phyloP scores from a whole-genome alignment of 148 eudicot species.

The Agrostemma githago region DNA sequence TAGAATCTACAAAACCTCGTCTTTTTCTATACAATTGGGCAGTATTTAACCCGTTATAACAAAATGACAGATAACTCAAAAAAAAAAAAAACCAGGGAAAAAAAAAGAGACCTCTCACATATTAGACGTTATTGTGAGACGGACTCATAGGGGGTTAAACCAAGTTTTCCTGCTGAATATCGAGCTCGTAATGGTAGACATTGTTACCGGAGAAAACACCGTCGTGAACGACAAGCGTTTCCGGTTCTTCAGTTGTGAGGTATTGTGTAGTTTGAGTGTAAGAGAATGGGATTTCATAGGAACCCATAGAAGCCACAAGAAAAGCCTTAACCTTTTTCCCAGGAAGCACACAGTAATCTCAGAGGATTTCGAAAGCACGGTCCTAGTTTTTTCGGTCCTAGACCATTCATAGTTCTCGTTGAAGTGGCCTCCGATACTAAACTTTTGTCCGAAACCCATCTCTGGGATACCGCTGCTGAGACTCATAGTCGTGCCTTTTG shows the following conservation, averaged over 20 bases:
- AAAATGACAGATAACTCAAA: too few species aligned
- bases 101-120: too few species aligned
- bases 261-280: neutral
- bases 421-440: neutral
- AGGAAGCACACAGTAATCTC: neutral
- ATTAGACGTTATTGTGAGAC: too few species aligned
- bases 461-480: neutral
- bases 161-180: too few species aligned
- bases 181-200: neutral
- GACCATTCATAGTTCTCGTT: neutral
- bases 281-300: neutral
- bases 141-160: too few species aligned
- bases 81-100: too few species aligned
- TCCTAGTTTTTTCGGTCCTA: neutral
- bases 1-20: too few species aligned
- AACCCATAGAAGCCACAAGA: neutral
- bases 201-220: neutral
- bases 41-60: too few species aligned
- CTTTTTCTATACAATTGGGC: too few species aligned
- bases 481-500: neutral
- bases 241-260: neutral
- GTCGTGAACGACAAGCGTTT: neutral
- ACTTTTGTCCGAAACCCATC: neutral
- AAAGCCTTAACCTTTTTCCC: neutral
- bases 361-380: neutral